These are phyloP conservation scores for Rossbeevera mucosa DNA, from an alignment of 768 basidiomycete genomes.

Conservation along the genomic window DNA sequence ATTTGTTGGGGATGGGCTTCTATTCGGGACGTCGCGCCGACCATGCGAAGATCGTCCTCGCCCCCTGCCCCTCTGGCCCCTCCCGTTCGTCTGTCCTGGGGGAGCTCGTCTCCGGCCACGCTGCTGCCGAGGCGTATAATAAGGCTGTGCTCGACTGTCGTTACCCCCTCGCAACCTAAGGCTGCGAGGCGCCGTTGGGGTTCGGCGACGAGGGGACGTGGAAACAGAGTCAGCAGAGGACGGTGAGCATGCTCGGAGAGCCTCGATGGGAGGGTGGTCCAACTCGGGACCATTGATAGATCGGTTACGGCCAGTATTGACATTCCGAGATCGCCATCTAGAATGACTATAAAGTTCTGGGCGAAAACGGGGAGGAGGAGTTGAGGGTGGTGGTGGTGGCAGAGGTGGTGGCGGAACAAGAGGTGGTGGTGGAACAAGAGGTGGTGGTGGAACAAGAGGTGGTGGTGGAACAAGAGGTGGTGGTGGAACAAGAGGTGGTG, in stretches of 20 bases:
- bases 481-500: not conserved
- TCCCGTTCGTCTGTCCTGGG: constrained; percentile 1
- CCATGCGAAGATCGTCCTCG: not conserved
- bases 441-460: not conserved
- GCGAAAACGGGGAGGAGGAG: not conserved
- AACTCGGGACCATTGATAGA: not conserved
- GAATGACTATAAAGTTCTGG: constrained; percentile 12
- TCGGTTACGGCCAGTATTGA: not conserved
- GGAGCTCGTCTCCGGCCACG: constrained; percentile 5
- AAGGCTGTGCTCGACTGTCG: not conserved
- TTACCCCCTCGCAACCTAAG: not conserved
- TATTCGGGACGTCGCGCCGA: not conserved
- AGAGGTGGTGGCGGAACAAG: not conserved
- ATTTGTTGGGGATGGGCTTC: not conserved
- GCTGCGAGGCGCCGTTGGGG: constrained; percentile 10
- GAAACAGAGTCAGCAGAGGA: constrained; percentile 10
- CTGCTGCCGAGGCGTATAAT: not conserved
- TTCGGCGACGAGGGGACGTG: not conserved
- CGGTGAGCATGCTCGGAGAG: constrained; percentile 5
- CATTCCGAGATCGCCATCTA: constrained; percentile 13
- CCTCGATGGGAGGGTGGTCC: constrained; percentile 16
- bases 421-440: not conserved
- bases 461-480: not conserved
- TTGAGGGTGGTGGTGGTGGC: not conserved
- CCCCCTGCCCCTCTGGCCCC: not conserved